Base-by-base conservation (phyloP, 257 asterid genomes). In the Nicotiana paniculata region DNA sequence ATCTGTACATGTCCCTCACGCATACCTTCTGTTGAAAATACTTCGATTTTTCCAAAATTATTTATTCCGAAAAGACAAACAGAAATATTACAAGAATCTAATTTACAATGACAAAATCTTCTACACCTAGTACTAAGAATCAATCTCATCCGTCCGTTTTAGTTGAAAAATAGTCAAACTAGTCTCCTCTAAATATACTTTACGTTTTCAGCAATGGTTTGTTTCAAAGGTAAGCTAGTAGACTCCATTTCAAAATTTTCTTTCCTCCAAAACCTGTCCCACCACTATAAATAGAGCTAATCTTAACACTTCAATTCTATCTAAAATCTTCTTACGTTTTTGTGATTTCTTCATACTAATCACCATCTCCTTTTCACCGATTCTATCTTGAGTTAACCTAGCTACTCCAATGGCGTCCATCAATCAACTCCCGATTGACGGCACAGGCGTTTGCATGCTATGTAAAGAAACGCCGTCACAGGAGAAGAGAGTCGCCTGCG, bases 371-470 rank as follows among this genome's bases (percentile, higher is more conserved):
- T 15, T 35, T 39, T 65, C 10, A 32, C 11, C 3, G 8, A 4
- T 65, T 16, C 4, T 55, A 7, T 53, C 55, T 33, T 35, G 3
- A 7, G 12, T 3, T 17, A 62, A 62, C 10, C 24, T 16, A 64
- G 1, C 26, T 30, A 51, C 75, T 4, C 2, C 84, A 57, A 91
- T 92, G 98, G 91, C 90, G 67, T 70, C 86, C 81, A 61, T 9
- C 89, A 76, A 75, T 82, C 85, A 87, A 13, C 89, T 93, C 7
- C 97, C 97, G 43, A 86, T 93, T 81, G 92, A 90, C 74, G 86
- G 90, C 21, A 97, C 92, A 16, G 96, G 97, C 86, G 33, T 84
- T 5, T 95, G 98, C 86, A 90, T 93, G 98, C 77, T 82, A 10
- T 95, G 97, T 88, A 90, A 93, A 35, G 72, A 43, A 18, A 90